Percentiles rank a stretch among this genome's conserved stretches.
phyloP scores from a whole-genome alignment of 176 grass and related monocot species.

The Panicum miliaceum region DNA sequence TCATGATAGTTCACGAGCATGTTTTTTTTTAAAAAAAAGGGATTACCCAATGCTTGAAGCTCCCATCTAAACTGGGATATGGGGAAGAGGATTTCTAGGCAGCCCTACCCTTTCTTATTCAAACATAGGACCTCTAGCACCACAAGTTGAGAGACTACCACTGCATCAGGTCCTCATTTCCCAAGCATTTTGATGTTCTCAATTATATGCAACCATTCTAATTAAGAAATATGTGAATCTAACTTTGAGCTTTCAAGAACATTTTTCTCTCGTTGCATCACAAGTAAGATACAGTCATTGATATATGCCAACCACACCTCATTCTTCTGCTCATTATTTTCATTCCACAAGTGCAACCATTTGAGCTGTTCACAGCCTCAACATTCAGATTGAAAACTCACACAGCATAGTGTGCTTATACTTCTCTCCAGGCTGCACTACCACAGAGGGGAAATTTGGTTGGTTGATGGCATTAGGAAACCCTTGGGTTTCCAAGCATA shows the following conservation, averaged over 20 bases:
- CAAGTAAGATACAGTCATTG: not conserved
- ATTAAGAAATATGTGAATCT: not conserved
- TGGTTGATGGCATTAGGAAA: conserved; percentile 93
- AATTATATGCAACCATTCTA: not conserved
- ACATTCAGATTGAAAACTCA: conserved; percentile 58
- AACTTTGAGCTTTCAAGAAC: not conserved
- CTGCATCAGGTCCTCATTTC: not conserved
- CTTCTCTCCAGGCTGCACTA: conserved; percentile 75
- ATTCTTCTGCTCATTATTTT: conserved; percentile 32
- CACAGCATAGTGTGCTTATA: conserved; percentile 81
- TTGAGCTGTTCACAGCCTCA: conserved; percentile 20
- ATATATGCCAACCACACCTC: conserved; percentile 7
- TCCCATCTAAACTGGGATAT: not conserved
- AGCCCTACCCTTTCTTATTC: not conserved
- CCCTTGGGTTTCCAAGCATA: conserved; percentile 94
- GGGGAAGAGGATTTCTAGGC: not conserved
- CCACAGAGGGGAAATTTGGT: conserved; percentile 65
- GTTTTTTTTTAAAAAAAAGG: not conserved
- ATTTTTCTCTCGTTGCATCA: not conserved
- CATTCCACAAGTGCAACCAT: conserved; percentile 29
- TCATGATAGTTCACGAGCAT: not conserved
- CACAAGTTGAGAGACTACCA: not conserved
- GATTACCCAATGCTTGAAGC: not conserved
- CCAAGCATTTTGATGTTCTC: too few species aligned
- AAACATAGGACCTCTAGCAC: not conserved